Evolutionary conservation across 2,329 filamentous ascomycete species (phyloP), one percentile per base, ranked within the genome.

Genomic region (Penicillium concentricum): DNA sequence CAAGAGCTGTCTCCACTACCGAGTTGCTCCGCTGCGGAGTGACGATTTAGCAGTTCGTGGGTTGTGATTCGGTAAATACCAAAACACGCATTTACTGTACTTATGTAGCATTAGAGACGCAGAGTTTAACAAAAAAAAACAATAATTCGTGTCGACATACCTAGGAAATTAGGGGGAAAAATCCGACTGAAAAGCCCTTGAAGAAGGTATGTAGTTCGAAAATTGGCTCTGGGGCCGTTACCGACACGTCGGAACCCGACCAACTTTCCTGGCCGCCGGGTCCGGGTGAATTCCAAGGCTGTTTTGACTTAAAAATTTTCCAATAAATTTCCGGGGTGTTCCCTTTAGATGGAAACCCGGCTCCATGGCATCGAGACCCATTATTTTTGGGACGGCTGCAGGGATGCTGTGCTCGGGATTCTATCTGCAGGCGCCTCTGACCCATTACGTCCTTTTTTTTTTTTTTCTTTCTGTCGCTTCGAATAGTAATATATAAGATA

Each of bases 191-290:
- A 45, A 52, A 38, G 6, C 13, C n/a, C 12, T 16, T 24, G 15
- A n/a, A 28, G 13, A n/a, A 49, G 5, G 16, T 5, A 18, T 41
- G 26, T 49, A 18, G 35, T 13, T 55, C 20, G n/a, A 42, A 57
- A 46, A 45, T 58, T 59, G 61, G 56, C 52, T 54, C 57, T 51
- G 58, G 61, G 55, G 57, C 59, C 49, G 60, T 56, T 67, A 60
- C 64, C 64, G 64, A 63, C 54, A 44, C 58, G 28, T 45, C 63
- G 64, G 64, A 54, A 61, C 60, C 64, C 57, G 58, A 57, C 39
- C 48, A 55, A 55, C 58, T 56, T 61, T 67, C 63, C 64, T 48
- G 54, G 39, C 56, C 55, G 50, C 57, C 59, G 63, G 64, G 64
- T 63, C 63, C 47, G 48, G 55, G 45, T 35, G 38, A 55, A 50